These are phyloP conservation scores for Entomortierella lignicola DNA, from an alignment of 192 early-diverging fungal genomes.

Conservation along the genomic window DNA sequence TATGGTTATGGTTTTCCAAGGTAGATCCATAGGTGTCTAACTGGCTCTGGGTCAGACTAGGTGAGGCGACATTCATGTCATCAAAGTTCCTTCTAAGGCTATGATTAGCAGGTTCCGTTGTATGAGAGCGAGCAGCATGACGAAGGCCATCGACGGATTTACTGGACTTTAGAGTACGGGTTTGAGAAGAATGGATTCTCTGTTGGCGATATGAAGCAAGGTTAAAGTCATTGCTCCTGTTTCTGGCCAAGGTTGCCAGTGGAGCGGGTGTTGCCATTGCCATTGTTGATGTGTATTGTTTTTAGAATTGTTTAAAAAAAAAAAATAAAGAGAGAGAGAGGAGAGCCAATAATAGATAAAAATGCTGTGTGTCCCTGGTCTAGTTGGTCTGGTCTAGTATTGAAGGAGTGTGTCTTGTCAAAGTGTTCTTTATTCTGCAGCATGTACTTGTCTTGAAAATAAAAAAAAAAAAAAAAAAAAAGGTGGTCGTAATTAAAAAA, in stretches of 20 bases:
- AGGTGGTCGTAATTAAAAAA: no score
- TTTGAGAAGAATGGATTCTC: background rate
- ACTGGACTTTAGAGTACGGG: slow-evolving; percentile 28
- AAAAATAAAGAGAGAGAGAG: background rate
- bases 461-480: no score
- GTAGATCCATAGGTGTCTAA: slow-evolving; percentile 33
- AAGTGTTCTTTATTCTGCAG: no score
- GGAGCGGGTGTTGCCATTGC: slow-evolving; percentile 35
- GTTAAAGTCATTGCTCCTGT: background rate
- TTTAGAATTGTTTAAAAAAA: background rate
- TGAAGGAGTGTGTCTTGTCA: no score
- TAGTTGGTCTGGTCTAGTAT: no score
- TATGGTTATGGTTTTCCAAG: background rate
- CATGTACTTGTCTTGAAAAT: no score
- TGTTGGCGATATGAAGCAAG: background rate
- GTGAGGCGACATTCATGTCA: slow-evolving; percentile 31
- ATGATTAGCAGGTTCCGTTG: slow-evolving; percentile 33
- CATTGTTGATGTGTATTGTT: slow-evolving; percentile 1
- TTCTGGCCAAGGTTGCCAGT: background rate
- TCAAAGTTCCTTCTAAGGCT: slow-evolving; percentile 29
- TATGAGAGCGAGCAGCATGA: slow-evolving; percentile 37
- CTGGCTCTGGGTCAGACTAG: slow-evolving; percentile 37
- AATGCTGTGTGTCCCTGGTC: no score
- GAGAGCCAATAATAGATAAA: no score
- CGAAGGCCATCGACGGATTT: slow-evolving; percentile 47